Conservation (phyloP, 495 filamentous ascomycete genomes). For the Xylaria longipes region DNA sequence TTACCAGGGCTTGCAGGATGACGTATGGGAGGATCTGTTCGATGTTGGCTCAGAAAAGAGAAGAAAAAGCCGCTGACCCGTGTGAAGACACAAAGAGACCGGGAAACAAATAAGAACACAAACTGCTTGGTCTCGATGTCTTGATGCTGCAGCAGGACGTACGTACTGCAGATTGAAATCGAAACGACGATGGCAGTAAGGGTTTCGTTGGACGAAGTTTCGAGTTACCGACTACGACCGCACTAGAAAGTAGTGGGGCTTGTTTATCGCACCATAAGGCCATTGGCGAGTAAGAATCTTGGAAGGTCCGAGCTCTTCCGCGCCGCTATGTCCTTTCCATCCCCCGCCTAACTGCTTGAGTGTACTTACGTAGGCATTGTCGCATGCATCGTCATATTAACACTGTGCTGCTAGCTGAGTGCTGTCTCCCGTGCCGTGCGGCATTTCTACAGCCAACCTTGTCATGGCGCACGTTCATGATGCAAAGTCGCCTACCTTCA, state of each 20-base stretch:
- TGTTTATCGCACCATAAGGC: slow-evolving; percentile 16
- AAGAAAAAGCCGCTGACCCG: neutral
- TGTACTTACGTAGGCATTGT: neutral
- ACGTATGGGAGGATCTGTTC: slow-evolving; percentile 16
- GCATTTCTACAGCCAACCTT: slow-evolving; percentile 20
- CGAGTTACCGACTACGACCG: neutral
- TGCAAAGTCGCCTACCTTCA: neutral
- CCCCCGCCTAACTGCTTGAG: neutral
- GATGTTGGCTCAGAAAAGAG: neutral
- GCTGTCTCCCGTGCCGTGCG: slow-evolving; percentile 5
- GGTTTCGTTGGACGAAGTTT: neutral
- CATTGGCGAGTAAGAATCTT: slow-evolving; percentile 25
- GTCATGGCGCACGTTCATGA: slow-evolving; percentile 5
- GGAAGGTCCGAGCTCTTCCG: slow-evolving; percentile 19
- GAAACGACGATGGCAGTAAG: neutral
- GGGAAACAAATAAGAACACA: neutral
- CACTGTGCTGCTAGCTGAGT: slow-evolving; percentile 1
- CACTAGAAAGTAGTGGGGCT: neutral
- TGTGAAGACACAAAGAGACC: neutral
- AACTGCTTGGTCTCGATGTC: neutral
- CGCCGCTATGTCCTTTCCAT: neutral
- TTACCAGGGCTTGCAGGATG: slow-evolving; percentile 16
- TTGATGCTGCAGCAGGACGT: neutral
- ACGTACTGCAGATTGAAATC: neutral
- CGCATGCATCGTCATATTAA: neutral